Conservation (phyloP, 129 eudicot genomes). For the Rutidosis leptorrhynchoides region DNA sequence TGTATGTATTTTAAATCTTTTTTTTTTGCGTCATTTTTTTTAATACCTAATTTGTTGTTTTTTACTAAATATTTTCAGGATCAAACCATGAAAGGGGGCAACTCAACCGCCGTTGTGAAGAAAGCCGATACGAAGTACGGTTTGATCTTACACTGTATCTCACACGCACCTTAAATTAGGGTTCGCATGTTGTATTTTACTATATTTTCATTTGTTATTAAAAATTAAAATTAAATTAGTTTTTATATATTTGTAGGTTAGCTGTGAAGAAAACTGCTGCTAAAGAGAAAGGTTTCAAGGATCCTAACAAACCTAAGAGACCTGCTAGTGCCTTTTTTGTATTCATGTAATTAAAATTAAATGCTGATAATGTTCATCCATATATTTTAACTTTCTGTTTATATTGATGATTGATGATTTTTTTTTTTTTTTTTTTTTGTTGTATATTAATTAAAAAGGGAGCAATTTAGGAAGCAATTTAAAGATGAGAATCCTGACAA, state of each 20-base stretch:
- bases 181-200: background rate
- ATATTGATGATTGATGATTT: too few species aligned
- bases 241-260: conserved; percentile 37
- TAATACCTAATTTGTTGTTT: conserved; percentile 19
- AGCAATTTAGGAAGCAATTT: conserved; percentile 57
- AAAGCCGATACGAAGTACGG: conserved; percentile 41
- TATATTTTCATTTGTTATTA: background rate
- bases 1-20: background rate
- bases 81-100: conserved; percentile 53
- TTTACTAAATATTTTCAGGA: conserved; percentile 20
- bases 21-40: conserved; percentile 2
- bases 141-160: background rate
- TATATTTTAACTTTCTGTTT: background rate
- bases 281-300: conserved; percentile 59
- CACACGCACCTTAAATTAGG: conserved; percentile 4
- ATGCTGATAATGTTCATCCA: background rate
- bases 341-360: conserved; percentile 47
- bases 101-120: conserved; percentile 45
- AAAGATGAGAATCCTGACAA: conserved; percentile 64
- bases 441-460: conserved; percentile 37
- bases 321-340: conserved; percentile 95
- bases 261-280: conserved; percentile 57
- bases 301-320: conserved; percentile 92
- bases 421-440: background rate
- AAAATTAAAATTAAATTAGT: background rate